Conservation (phyloP, 129 eudicot genomes). For the Ambrosia trifida region DNA sequence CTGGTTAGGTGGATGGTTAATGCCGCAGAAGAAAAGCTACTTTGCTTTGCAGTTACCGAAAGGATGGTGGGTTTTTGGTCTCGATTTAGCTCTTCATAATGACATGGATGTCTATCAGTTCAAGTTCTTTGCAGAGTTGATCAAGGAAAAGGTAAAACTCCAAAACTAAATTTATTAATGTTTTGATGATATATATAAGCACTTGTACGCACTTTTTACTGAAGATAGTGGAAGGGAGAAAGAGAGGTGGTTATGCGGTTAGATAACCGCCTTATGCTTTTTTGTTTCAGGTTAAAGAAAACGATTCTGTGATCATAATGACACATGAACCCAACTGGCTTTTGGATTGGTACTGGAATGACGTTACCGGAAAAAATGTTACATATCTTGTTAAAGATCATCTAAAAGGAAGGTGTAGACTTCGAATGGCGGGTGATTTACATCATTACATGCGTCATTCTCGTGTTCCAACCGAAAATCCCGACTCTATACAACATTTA, state of each 20-base stretch:
- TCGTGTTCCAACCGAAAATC: constrained; percentile 73
- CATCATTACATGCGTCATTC: constrained; percentile 99
- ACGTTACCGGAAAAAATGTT: constrained; percentile 85
- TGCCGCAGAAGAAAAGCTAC: constrained; percentile 98
- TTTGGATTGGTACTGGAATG: constrained; percentile 95
- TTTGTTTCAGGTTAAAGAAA: constrained; percentile 66
- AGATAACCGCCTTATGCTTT: neutral
- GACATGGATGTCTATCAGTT: constrained; percentile 96
- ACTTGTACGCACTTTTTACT: neutral
- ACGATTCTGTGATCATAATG: constrained; percentile 91
- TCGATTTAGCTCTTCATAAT: constrained; percentile 91
- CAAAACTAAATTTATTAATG: neutral
- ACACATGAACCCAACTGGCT: constrained; percentile 98
- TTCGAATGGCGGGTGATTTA: constrained; percentile 89
- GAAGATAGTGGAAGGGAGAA: neutral
- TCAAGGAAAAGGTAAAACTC: constrained; percentile 68
- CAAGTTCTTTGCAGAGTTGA: constrained; percentile 83
- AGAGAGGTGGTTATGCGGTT: neutral
- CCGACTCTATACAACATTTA: constrained; percentile 76
- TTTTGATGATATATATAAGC: neutral
- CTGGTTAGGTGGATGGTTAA: constrained; percentile 99
- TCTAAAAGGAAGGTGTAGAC: constrained; percentile 87
- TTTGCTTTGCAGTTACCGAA: constrained; percentile 90
- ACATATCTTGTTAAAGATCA: constrained; percentile 75
- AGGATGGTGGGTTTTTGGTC: constrained; percentile 98